phyloP scores from a whole-genome alignment of 1,139 yeast species.

The Zygoascus hellenicus region DNA sequence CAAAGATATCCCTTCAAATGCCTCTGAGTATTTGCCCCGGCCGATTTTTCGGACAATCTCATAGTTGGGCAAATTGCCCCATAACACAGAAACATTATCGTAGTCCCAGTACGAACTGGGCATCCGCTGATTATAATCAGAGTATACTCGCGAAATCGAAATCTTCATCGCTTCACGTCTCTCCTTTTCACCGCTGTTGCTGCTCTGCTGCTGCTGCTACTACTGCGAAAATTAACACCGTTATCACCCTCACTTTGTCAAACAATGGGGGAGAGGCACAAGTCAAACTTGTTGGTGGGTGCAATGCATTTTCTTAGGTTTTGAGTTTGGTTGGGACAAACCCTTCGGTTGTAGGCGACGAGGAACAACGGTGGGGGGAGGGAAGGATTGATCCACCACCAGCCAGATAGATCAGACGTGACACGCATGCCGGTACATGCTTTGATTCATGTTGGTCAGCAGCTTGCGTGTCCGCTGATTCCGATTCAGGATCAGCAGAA shows the following conservation, averaged over 20 bases:
- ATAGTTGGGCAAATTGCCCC: conserved; percentile 70
- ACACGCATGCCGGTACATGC: conserved; percentile 6
- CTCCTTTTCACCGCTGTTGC: too few relatives aligned
- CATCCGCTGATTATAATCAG: conserved; percentile 73
- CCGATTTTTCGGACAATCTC: conserved; percentile 92
- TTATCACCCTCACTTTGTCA: not conserved
- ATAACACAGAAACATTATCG: conserved; percentile 45
- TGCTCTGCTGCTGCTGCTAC: not conserved
- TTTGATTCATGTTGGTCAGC: not conserved
- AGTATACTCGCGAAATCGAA: conserved; percentile 82
- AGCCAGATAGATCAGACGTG: not conserved
- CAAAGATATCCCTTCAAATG: conserved; percentile 72
- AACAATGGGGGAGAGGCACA: not conserved
- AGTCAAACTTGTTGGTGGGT: not conserved
- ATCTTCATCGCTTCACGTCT: conserved; percentile 18
- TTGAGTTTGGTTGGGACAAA: conserved; percentile 5
- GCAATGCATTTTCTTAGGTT: conserved; percentile 1
- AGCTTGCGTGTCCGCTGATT: not conserved
- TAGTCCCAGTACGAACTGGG: conserved; percentile 95
- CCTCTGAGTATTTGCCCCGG: conserved; percentile 96
- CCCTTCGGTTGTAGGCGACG: too few relatives aligned
- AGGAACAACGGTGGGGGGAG: too few relatives aligned
- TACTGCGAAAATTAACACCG: not conserved
- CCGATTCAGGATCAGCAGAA: not conserved
- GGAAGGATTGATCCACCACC: too few relatives aligned